These are phyloP conservation scores for Sindora glabra DNA, from an alignment of 306 rosid genomes.

Conservation along the genomic window DNA sequence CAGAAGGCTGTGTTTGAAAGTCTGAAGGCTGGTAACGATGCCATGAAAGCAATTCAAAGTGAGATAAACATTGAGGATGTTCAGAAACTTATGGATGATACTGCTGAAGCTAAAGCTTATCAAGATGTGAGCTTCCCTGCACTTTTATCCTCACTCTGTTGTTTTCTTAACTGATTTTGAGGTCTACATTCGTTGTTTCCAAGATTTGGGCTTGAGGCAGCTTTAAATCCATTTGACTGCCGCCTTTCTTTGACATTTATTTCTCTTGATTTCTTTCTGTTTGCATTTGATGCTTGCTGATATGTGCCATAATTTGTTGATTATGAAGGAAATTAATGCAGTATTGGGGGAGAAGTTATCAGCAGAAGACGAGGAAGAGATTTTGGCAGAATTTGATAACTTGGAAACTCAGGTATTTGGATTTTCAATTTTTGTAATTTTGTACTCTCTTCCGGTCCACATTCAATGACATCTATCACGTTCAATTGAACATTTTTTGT, in stretches of 20 bases:
- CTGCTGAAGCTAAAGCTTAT: slow-evolving; percentile 91
- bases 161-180: slow-evolving; percentile 13
- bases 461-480: neutral
- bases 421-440: neutral
- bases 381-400: slow-evolving; percentile 79
- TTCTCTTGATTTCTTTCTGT: neutral
- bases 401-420: slow-evolving; percentile 51
- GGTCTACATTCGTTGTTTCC: neutral
- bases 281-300: slow-evolving; percentile 33
- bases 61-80: slow-evolving; percentile 95
- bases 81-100: slow-evolving; percentile 87
- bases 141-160: slow-evolving; percentile 35
- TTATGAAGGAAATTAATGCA: slow-evolving; percentile 76
- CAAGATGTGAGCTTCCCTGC: slow-evolving; percentile 74
- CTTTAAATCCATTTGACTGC: neutral
- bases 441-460: neutral
- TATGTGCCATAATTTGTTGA: slow-evolving; percentile 10
- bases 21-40: slow-evolving; percentile 79
- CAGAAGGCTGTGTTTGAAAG: slow-evolving; percentile 93
- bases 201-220: neutral
- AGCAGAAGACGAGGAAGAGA: slow-evolving; percentile 85
- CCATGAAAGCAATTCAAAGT: slow-evolving; percentile 81
- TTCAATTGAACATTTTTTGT: neutral
- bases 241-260: slow-evolving; percentile 14
- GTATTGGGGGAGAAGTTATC: slow-evolving; percentile 87